These are phyloP conservation scores for Crithidia acanthocephali DNA, from an alignment of 208 protist genomes.

Conservation along the genomic window DNA sequence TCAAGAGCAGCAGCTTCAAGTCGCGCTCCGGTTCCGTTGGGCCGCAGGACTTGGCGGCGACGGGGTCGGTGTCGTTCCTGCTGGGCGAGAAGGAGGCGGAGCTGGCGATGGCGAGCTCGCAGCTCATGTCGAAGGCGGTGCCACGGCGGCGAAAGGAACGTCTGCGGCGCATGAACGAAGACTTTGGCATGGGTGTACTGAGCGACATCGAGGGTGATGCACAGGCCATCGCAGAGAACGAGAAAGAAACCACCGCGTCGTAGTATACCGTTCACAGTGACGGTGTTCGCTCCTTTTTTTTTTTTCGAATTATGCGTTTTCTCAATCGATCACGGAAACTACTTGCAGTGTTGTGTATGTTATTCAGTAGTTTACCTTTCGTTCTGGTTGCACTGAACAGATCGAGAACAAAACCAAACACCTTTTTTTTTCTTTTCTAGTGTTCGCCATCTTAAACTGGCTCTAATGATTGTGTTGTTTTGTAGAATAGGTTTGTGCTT, in stretches of 20 bases:
- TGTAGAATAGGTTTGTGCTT: too few species aligned
- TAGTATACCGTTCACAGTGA: neutral
- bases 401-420: too few species aligned
- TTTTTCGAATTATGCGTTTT: neutral
- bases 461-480: too few species aligned
- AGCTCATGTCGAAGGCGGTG: constrained; percentile 22
- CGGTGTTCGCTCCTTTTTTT: neutral
- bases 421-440: constrained; percentile 9
- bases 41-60: neutral
- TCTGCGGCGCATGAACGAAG: constrained; percentile 6
- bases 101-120: constrained; percentile 23
- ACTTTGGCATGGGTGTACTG: constrained; percentile 12
- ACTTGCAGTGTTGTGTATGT: constrained; percentile 1
- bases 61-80: constrained; percentile 26
- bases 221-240: neutral
- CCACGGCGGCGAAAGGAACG: constrained; percentile 7
- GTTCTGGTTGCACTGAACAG: too few species aligned
- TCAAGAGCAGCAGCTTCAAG: constrained; percentile 20
- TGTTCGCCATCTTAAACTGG: too few species aligned
- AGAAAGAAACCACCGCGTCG: neutral
- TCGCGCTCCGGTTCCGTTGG: constrained; percentile 13
- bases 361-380: too few species aligned
- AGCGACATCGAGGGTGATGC: neutral
- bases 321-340: neutral
- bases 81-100: constrained; percentile 25